Evolutionary conservation across 2,329 filamentous ascomycete genomes (phyloP), one percentile per base, ranked within the genome.

Genomic region (Colletotrichum musicola): DNA sequence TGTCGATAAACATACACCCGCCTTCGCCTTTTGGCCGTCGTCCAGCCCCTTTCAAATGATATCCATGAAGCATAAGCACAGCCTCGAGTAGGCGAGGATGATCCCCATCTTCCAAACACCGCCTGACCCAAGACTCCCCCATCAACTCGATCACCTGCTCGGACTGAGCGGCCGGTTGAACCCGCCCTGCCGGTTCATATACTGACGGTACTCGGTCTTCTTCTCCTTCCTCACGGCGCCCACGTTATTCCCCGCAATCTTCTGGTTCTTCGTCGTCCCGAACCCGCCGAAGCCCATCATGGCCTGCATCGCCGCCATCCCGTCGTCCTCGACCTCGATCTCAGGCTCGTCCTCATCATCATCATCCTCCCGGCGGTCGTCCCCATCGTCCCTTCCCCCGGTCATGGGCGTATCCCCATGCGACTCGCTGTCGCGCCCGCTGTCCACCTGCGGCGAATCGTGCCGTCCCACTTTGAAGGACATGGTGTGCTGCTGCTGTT

Each of bases 191-290:
- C 93, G 88, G 77, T 96, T 96, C 90, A 99, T 99, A 81, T 99
- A 99, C 87, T 99, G 96, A 74, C 96, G 88, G 77, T 98, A 98
- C 84, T 97, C 89, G 14, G 91, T 93, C 88, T 94, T 95, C 89
- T 97, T 98, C 82, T 96, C 94, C 85, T 96, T 98, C 73, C 91
- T 85, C 60, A 98, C 90, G 0, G 85, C 93, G 63, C 93, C 95
- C 49, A 91, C 89, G 76, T 94, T 90, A 77, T 99, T 99, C 2
- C 96, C 96, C 0, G 88, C 86, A 1, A 99, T 90, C 77, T 98
- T 97, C 62, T 92, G 94, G 69, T 93, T 90, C 81, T 98, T 97
- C 20, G 96, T 98, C 25, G 89, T 90, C 66, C 90, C 91, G 81
- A 98, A 99, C 1, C 87, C 89, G 18, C 90, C 90, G 76, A 99